Percentiles rank a stretch among this genome's conserved stretches.
These are phyloP conservation scores for Lasiosphaeria miniovina DNA, from an alignment of 495 filamentous ascomycete genomes.

Conservation along the genomic window DNA sequence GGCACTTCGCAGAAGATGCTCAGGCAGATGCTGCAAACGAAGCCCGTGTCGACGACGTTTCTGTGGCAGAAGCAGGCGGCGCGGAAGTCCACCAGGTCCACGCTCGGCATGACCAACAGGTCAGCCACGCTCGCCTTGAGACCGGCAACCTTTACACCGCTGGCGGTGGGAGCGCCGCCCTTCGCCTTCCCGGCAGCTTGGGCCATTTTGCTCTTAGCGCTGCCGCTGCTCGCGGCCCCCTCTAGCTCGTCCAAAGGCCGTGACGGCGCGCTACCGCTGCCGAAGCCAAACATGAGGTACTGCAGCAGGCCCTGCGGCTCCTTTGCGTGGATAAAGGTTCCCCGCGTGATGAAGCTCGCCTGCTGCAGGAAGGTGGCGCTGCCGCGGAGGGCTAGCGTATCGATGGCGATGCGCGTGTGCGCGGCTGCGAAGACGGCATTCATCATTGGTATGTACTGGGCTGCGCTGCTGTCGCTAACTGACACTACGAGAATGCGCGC, in stretches of 20 bases:
- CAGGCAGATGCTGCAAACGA: conserved; percentile 92
- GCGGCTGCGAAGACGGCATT: conserved; percentile 95
- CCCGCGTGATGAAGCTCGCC: conserved; percentile 83
- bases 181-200: neutral
- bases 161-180: conserved; percentile 38
- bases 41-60: conserved; percentile 84
- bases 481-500: conserved; percentile 84
- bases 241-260: neutral
- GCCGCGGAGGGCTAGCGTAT: conserved; percentile 80
- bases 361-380: conserved; percentile 89
- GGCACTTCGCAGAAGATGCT: conserved; percentile 61
- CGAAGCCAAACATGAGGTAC: conserved; percentile 93
- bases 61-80: conserved; percentile 97
- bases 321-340: conserved; percentile 76
- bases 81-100: conserved; percentile 90
- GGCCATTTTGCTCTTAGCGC: neutral
- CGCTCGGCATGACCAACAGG: conserved; percentile 68
- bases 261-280: conserved; percentile 36
- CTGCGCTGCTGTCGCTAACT: conserved; percentile 75
- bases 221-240: conserved; percentile 3
- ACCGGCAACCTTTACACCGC: conserved; percentile 57
- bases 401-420: conserved; percentile 79
- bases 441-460: conserved; percentile 97
- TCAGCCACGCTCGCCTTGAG: conserved; percentile 20
- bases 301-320: conserved; percentile 67